Evolutionary conservation across 495 filamentous ascomycete genomes (phyloP).

Genomic region (Polyplosphaeria fusca): DNA sequence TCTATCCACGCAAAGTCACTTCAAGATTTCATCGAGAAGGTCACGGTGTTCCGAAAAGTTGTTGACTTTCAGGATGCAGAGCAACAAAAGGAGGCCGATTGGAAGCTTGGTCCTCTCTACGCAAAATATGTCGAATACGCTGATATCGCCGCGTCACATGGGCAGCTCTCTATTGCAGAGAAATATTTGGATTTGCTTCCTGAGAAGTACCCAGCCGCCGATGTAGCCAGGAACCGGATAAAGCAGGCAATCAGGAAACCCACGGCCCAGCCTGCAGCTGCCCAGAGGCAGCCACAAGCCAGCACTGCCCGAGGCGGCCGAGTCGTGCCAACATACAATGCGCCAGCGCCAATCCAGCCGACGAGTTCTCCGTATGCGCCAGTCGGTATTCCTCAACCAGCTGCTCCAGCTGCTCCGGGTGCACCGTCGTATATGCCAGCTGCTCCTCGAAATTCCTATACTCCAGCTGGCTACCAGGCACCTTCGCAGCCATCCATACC

Average conservation of each 20-base stretch:
- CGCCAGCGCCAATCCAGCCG: conserved; percentile 16
- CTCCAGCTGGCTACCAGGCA: conserved; percentile 54
- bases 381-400: conserved; percentile 9
- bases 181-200: conserved; percentile 90
- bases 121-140: conserved; percentile 97
- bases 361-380: conserved; percentile 33
- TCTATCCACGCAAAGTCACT: conserved; percentile 85
- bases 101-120: conserved; percentile 87
- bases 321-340: conserved; percentile 29
- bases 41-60: conserved; percentile 92
- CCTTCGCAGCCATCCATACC: conserved; percentile 41
- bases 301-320: conserved; percentile 32
- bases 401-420: conserved; percentile 10
- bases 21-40: conserved; percentile 95
- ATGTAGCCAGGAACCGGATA: conserved; percentile 81
- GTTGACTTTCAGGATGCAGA: conserved; percentile 87
- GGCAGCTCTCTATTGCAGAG: conserved; percentile 79
- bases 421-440: conserved; percentile 11
- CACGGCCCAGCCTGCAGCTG: conserved; percentile 41
- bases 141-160: conserved; percentile 88
- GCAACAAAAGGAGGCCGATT: conserved; percentile 63
- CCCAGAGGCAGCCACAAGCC: conserved; percentile 20
- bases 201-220: conserved; percentile 78
- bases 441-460: conserved; percentile 57
- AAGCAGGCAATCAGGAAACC: conserved; percentile 77